phyloP scores from a whole-genome alignment of 2,329 filamentous ascomycete species.

The Hypoxylon sp. region DNA sequence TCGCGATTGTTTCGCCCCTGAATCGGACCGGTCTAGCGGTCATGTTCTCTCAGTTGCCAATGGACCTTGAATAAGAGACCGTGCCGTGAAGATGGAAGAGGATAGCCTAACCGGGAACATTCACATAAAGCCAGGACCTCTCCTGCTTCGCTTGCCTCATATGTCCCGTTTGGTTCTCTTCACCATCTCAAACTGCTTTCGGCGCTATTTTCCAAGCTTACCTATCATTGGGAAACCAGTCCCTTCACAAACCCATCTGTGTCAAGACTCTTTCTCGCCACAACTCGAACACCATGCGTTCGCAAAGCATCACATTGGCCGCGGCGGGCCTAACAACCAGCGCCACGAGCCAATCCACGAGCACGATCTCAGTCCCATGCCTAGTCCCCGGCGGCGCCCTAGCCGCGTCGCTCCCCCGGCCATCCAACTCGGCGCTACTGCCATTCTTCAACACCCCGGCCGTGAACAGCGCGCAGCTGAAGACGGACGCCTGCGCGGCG shows the following conservation, averaged over 20 bases:
- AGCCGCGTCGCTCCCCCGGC: neutral
- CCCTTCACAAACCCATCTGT: no score
- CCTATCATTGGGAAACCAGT: no score
- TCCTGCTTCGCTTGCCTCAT: neutral
- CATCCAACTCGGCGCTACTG: conserved; percentile 8
- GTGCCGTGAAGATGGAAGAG: neutral
- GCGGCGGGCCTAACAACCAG: conserved; percentile 5
- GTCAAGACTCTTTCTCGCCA: neutral
- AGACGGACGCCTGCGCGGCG: conserved; percentile 33
- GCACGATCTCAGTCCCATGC: neutral
- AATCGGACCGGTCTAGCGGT: neutral
- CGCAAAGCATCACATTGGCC: conserved; percentile 8
- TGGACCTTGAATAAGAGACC: no score
- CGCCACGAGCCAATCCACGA: neutral
- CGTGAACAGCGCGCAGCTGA: neutral
- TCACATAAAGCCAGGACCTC: neutral
- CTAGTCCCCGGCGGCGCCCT: neutral
- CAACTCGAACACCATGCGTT: conserved; percentile 5
- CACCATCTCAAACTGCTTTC: no score
- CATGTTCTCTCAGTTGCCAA: neutral
- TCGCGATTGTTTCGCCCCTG: neutral
- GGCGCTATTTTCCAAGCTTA: neutral
- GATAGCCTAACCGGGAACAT: neutral
- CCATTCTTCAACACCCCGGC: neutral
- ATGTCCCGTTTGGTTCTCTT: neutral